phyloP scores from a whole-genome alignment of 2,329 filamentous ascomycete species.

The Colletotrichum noveboracense region DNA sequence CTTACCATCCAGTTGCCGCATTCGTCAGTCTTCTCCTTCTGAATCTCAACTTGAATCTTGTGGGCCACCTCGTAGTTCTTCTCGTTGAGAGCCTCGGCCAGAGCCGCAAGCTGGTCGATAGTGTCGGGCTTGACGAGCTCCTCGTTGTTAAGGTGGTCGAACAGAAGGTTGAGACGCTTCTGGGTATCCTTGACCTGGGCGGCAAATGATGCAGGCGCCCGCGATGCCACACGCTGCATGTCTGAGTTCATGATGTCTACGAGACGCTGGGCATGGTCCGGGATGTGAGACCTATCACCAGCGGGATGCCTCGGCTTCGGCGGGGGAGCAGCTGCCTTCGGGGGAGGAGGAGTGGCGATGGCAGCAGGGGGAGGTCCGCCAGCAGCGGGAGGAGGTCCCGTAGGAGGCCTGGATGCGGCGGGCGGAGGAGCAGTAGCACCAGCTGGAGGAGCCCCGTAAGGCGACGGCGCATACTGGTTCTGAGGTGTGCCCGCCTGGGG shows the following conservation, averaged over 20 bases:
- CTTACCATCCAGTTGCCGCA: conserved; percentile 89
- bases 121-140: conserved; percentile 86
- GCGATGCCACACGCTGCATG: conserved; percentile 85
- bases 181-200: conserved; percentile 92
- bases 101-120: conserved; percentile 67
- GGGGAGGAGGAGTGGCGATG: conserved; percentile 50
- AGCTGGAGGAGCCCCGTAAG: conserved; percentile 49
- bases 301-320: conserved; percentile 74
- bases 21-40: conserved; percentile 78
- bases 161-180: conserved; percentile 90
- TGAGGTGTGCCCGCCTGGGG: conserved; percentile 51
- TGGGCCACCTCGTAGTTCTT: conserved; percentile 74
- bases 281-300: conserved; percentile 91
- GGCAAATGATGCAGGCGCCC: conserved; percentile 86
- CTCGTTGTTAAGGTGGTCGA: conserved; percentile 96
- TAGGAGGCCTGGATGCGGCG: conserved; percentile 40
- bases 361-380: conserved; percentile 29
- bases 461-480: conserved; percentile 67
- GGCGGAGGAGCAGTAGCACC: conserved; percentile 16
- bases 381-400: conserved; percentile 47
- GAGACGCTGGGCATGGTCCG: conserved; percentile 74
- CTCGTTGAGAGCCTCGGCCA: conserved; percentile 69
- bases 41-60: conserved; percentile 75
- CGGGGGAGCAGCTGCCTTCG: conserved; percentile 53
- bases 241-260: conserved; percentile 83